Percentiles rank a stretch among this genome's conserved stretches.
Conservation (phyloP, 306 rosid species). For the Mimosa bimucronata region DNA sequence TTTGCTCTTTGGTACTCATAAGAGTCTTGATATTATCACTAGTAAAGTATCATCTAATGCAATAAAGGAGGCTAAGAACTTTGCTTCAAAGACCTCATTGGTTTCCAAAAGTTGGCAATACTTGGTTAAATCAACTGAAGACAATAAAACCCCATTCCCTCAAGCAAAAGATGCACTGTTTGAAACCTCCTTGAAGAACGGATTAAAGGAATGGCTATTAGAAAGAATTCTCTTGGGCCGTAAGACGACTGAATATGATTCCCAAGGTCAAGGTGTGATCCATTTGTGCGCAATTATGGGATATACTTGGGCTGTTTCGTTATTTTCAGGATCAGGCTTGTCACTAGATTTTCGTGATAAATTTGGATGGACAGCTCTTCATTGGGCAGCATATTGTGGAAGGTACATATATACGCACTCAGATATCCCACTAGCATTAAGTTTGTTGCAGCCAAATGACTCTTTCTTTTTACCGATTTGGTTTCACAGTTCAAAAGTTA, state of each 20-base stretch:
- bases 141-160: conserved; percentile 51
- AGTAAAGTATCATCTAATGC: conserved; percentile 54
- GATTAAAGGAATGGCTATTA: conserved; percentile 80
- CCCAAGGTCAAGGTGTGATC: conserved; percentile 81
- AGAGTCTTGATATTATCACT: conserved; percentile 60
- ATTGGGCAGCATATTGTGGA: conserved; percentile 95
- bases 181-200: conserved; percentile 67
- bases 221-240: conserved; percentile 64
- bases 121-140: conserved; percentile 57
- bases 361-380: conserved; percentile 97
- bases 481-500: conserved; percentile 33
- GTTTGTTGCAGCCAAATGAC: conserved; percentile 27
- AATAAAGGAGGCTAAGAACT: conserved; percentile 63
- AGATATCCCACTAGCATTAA: conserved; percentile 13
- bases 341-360: conserved; percentile 86
- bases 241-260: conserved; percentile 69
- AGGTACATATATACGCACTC: conserved; percentile 46
- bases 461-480: conserved; percentile 28
- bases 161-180: conserved; percentile 67
- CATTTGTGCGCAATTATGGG: conserved; percentile 81
- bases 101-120: conserved; percentile 58
- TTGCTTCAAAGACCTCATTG: conserved; percentile 57
- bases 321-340: conserved; percentile 74
- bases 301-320: conserved; percentile 73
- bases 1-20: conserved; percentile 69